These are phyloP conservation scores for Stromatinia cepivora DNA, from an alignment of 2,329 filamentous ascomycete species.

Conservation along the genomic window DNA sequence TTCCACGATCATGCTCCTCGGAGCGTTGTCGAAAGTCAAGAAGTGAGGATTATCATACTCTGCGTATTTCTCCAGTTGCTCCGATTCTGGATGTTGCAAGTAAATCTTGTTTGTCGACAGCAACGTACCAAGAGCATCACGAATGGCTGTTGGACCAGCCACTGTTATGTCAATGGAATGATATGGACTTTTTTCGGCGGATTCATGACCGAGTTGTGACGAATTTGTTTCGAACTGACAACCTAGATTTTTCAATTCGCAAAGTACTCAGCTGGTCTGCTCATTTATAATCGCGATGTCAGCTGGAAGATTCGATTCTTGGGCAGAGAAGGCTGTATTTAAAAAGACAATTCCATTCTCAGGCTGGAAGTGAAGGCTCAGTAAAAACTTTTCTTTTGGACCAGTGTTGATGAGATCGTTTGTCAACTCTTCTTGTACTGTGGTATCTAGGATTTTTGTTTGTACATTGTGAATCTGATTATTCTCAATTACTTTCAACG, in stretches of 20 bases:
- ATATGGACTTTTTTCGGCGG: neutral
- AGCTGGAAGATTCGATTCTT: neutral
- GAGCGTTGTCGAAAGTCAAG: neutral
- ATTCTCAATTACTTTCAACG: neutral
- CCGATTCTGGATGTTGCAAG: neutral
- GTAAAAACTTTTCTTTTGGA: neutral
- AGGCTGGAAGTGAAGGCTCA: neutral
- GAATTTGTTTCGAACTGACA: neutral
- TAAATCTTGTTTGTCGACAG: neutral
- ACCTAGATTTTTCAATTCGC: neutral
- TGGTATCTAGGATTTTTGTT: neutral
- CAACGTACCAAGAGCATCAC: neutral
- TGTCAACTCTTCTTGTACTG: neutral
- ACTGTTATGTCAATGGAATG: slow-evolving; percentile 20
- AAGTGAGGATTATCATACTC: neutral
- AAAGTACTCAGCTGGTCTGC: neutral
- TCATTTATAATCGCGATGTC: neutral
- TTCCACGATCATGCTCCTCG: neutral
- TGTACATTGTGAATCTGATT: neutral
- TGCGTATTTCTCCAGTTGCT: slow-evolving; percentile 4
- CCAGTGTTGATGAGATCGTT: neutral
- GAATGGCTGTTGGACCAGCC: slow-evolving; percentile 11
- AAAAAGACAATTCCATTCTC: neutral
- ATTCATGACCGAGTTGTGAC: neutral
- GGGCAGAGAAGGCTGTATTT: neutral